Evolutionary conservation across 2,329 filamentous ascomycete species (phyloP), one percentile per base, ranked within the genome.

Genomic region (Scedosporium minutisporum): DNA sequence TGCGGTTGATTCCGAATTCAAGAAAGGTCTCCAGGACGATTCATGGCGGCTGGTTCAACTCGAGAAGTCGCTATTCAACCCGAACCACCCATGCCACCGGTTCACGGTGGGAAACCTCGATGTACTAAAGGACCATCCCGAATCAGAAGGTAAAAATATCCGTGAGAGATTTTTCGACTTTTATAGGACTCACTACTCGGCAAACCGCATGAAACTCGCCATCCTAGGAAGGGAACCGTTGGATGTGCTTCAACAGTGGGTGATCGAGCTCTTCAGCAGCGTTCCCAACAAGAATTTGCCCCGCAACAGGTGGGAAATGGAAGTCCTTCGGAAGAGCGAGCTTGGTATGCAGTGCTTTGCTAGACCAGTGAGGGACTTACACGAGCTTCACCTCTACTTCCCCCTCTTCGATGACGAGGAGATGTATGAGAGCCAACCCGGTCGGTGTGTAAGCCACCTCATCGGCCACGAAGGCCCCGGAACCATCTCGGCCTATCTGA

Each of bases 11-110:
- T 96, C 92, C 5, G 93, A 97, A 74, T 96, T 97, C 77, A 96
- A 96, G 82, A 97, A 97, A 82, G 97, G 97, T 68, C 78, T 97
- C 58, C 93, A 97, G 76, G 93, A 86, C 72, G 93, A 97, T 70
- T 83, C 84, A 62, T 96, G 93, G 91, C 86, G 93, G 16, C 77
- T 96, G 66, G 86, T 93, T 70, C 93, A 97, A 75, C 81, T 97
- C 25, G 89, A 91, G 71, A 96, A 96, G 77, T 88, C 88, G 3
- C 77, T 95, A n/a, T 91, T 91, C 2, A 96, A 93, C 73, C 87
- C 90, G 3, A 85, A 87, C 12, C 93, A 97, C 70, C 93, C 93
- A 0, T 96, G 90, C 72, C 90, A 90, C 72, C 89, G 96, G 70
- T 97, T 97, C 72, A 93, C 90, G 0, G 97, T 93, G 0, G 93